Conservation (phyloP, 129 eudicot genomes). For the Chrysanthemum makinoi region DNA sequence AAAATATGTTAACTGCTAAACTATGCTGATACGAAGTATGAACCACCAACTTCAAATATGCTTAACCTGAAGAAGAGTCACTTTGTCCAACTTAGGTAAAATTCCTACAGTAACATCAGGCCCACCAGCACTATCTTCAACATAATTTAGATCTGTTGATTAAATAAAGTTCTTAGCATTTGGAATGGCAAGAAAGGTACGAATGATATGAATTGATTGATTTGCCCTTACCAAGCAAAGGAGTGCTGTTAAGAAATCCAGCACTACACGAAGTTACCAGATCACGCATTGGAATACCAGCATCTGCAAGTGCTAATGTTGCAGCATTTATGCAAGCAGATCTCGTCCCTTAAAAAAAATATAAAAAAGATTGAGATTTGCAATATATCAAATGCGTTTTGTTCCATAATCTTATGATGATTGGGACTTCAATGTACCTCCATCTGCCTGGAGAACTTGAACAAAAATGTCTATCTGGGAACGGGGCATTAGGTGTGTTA, state of each 20-base stretch:
- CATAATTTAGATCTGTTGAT: constrained; percentile 74
- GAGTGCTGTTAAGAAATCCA: constrained; percentile 79
- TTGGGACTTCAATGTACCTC: constrained; percentile 44
- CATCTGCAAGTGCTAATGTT: constrained; percentile 88
- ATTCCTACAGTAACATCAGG: constrained; percentile 94
- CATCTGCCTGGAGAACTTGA: constrained; percentile 98
- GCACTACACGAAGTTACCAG: constrained; percentile 94
- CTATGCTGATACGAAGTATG: not conserved
- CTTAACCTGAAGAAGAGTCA: constrained; percentile 89
- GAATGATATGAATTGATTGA: not conserved
- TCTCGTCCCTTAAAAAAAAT: constrained; percentile 62
- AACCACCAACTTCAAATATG: constrained; percentile 3
- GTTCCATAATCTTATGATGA: not conserved
- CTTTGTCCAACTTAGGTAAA: constrained; percentile 84
- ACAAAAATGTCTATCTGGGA: constrained; percentile 94
- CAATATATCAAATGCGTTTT: not conserved
- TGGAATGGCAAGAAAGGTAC: constrained; percentile 3
- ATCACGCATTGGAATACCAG: constrained; percentile 95
- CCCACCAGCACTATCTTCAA: constrained; percentile 97
- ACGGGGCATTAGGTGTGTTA: constrained; percentile 84
- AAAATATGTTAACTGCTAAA: not conserved
- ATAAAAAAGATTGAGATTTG: not conserved
- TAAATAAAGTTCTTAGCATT: constrained; percentile 17
- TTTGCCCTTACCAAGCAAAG: constrained; percentile 64
- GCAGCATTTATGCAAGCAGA: constrained; percentile 97